Evolutionary conservation across 768 basidiomycete species (phyloP), one percentile per base, ranked within the genome.

Genomic region (Inosperma sp.): DNA sequence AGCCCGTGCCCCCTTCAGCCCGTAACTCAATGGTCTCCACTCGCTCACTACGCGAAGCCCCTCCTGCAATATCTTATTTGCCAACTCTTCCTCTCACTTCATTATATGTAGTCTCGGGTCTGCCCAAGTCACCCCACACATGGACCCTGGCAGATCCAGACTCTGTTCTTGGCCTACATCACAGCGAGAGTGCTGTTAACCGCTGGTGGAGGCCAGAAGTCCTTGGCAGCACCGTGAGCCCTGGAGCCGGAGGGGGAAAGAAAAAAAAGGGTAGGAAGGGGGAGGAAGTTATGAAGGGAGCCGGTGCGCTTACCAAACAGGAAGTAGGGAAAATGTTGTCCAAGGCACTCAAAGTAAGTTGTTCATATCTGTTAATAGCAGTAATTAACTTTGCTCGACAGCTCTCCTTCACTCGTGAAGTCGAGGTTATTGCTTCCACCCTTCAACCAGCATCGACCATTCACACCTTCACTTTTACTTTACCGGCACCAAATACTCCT

Each of bases 341-440:
- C 53, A 93, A 93, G 67, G 86, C 88, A 5, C 81, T 93, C 63
- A 94, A 95, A 80, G 89, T 88, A 52, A 51, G 67, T 59, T 29
- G 31, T 52, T 52, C 16, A 37, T 34, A 46, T 48, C 40, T 48
- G 51, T 45, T 23, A 27, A 4, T 27, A 29, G 31, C 12, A 50
- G 41, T 36, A 33, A 51, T 48, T 55, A 26, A 49, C 47, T 5
- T 44, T 41, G 3, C 12, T 29, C 14, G 33, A 35, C 57, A 93
- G 90, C 83, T 94, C 37, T 91, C 91, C 7, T 93, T 94, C 67
- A 83, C 89, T 29, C 86, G 88, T 47, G 93, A 95, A 65, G 88
- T 94, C 35, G 92, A 94, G 65, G 86, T 97, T 49, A 88, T 97
- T 63, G 91, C 93, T 12, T 92, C 93, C n/a, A 91, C 92, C 17